Conservation (phyloP, 257 asterid species). For the Primulina eburnea region DNA sequence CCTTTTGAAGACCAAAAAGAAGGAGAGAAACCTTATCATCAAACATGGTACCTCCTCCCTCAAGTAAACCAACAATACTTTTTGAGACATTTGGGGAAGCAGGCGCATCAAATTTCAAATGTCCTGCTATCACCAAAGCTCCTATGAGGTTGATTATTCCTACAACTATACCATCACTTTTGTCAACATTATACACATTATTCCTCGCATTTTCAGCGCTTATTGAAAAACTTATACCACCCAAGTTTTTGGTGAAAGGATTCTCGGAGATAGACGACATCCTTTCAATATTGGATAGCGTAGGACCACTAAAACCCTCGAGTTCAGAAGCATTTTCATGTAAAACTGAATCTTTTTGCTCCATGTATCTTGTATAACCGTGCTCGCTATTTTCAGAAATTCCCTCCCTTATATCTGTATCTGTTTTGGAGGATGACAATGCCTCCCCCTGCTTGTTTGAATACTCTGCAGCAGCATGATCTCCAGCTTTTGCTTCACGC, state of each 20-base stretch:
- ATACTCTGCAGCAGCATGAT: conserved; percentile 50
- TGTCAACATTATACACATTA: conserved; percentile 87
- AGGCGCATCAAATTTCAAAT: conserved; percentile 73
- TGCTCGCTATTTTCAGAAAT: conserved; percentile 31
- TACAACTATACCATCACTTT: conserved; percentile 73
- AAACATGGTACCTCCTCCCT: conserved; percentile 98
- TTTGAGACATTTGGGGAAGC: conserved; percentile 68
- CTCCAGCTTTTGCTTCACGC: conserved; percentile 94
- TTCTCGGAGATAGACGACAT: conserved; percentile 61
- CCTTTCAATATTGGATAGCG: conserved; percentile 48
- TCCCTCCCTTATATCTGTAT: conserved; percentile 34
- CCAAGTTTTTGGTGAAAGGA: conserved; percentile 56
- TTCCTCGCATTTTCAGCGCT: conserved; percentile 97
- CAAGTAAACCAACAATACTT: conserved; percentile 74
- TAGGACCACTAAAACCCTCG: conserved; percentile 34
- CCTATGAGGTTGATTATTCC: conserved; percentile 85
- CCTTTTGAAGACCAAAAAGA: conserved; percentile 89
- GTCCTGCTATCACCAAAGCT: conserved; percentile 82
- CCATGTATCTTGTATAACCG: conserved; percentile 40
- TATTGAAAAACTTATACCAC: conserved; percentile 78
- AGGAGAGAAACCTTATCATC: conserved; percentile 98
- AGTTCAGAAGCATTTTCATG: conserved; percentile 44
- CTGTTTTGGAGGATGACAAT: conserved; percentile 39
- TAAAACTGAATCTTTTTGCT: conserved; percentile 38
- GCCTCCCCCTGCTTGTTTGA: conserved; percentile 35